These are phyloP conservation scores for Neospora caninum DNA, from an alignment of 169 alveolate genomes.

Conservation along the genomic window DNA sequence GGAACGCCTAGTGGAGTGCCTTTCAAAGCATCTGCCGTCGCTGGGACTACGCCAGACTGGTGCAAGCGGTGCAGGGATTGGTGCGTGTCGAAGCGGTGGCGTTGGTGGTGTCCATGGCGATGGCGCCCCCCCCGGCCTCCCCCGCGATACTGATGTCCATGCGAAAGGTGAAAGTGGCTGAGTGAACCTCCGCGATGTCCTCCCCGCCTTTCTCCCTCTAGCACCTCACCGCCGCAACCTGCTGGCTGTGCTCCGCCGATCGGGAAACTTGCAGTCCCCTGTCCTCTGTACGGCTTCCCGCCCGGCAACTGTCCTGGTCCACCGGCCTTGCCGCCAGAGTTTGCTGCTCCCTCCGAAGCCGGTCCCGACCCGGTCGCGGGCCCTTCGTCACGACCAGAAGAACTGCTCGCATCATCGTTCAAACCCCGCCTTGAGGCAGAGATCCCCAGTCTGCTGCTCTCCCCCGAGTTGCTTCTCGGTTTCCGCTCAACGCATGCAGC, in stretches of 20 bases:
- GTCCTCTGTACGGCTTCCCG: background rate
- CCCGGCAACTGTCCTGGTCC: background rate
- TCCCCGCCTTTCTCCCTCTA: background rate
- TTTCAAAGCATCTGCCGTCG: background rate
- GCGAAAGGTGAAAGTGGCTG: background rate
- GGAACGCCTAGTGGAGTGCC: background rate
- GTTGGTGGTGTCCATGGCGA: background rate
- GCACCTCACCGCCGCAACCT: background rate
- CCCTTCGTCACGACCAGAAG: background rate
- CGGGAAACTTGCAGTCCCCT: background rate
- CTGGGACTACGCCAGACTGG: background rate
- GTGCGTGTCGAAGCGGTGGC: background rate
- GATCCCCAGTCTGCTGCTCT: background rate
- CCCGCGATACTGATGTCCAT: background rate
- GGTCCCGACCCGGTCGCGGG: background rate
- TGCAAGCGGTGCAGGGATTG: background rate
- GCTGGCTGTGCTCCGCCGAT: background rate
- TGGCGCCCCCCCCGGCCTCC: background rate
- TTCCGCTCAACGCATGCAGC: constrained; percentile 20
- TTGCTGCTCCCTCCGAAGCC: background rate
- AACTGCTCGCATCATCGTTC: background rate
- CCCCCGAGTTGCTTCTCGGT: background rate
- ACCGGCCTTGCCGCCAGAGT: background rate
- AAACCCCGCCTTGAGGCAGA: background rate
- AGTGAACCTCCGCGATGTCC: background rate